Conservation (phyloP, 139 green algal genomes). For the Coelastrella sp. region DNA sequence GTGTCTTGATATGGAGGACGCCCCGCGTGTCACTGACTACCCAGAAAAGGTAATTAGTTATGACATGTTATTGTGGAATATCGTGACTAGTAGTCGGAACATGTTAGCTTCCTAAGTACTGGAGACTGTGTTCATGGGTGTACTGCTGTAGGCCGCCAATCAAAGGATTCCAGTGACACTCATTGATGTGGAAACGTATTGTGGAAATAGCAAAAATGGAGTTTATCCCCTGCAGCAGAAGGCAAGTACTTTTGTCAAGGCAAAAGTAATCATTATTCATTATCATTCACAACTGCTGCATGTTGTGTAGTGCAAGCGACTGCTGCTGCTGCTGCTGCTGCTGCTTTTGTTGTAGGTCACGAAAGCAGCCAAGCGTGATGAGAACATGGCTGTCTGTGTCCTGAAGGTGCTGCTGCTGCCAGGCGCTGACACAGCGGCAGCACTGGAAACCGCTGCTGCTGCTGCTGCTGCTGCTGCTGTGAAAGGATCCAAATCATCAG, state of each 20-base stretch:
- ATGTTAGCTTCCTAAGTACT: too few relatives aligned
- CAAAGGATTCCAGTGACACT: neutral
- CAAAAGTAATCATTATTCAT: too few relatives aligned
- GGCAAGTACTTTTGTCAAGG: too few relatives aligned
- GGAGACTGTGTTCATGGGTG: neutral
- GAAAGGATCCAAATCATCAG: neutral
- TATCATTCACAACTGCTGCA: too few relatives aligned
- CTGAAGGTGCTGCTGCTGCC: slow-evolving; percentile 53
- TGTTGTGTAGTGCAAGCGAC: neutral
- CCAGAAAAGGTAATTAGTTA: slow-evolving; percentile 50
- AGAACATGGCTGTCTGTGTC: slow-evolving; percentile 69
- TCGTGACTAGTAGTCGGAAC: too few relatives aligned
- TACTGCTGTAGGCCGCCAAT: neutral
- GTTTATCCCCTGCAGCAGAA: too few relatives aligned
- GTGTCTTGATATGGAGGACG: neutral
- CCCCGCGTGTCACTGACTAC: slow-evolving; percentile 61
- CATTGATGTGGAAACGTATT: neutral
- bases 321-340: slow-evolving; percentile 20
- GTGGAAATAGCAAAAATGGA: neutral
- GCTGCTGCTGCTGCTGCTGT: slow-evolving; percentile 20
- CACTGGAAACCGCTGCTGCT: slow-evolving; percentile 14
- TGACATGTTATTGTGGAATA: neutral
- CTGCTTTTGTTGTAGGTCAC: slow-evolving; percentile 47
- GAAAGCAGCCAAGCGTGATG: slow-evolving; percentile 66
- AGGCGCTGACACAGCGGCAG: slow-evolving; percentile 12